Base-by-base conservation (phyloP, 169 alveolate species). In the Plasmodium gallinaceum region DNA sequence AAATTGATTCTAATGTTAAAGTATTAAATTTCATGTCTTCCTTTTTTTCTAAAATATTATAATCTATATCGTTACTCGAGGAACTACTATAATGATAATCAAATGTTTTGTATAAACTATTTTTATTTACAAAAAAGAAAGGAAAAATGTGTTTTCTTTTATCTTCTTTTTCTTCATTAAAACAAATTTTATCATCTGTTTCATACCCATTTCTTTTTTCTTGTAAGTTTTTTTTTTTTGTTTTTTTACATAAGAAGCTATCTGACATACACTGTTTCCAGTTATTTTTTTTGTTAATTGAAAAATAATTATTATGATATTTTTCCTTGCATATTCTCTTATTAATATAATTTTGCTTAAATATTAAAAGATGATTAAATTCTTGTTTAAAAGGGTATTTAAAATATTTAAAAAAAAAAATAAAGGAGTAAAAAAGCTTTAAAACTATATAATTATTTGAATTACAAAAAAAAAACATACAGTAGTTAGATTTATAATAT, bases 381-480 rank as follows among this genome's bases (percentile, higher is more conserved):
- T 14, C 9, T 14, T 80, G 61, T 32, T 26, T 48, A 6, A 80
- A 60, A 7, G 90, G 78, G 39, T 80, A 80, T 69, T 46, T 39
- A 46, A 65, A 80, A 66, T 66, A 57, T 54, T 80, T 66, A 51
- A 80, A 80, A 14, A 66, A 71, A 60, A 80, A 80, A 26, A 80
- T 61, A 42, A 80, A 66, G 16, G 58, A 8, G 26, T 80, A 80
- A 20, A 51, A 80, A 22, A 80, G 20, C 48, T 80, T 80, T n/a
- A 80, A 58, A 12, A 68, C 71, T 16, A 80, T n/a, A 62, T 80
- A 80, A 45, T 48, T 16, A 52, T 80, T 58, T 42, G 90, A 80
- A 5, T 80, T 51, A 39, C 90, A 66, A 66, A 80, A 80, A 80
- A 80, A 80, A 3, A 80, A 37, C 62, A 80, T 20, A 24, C 90